phyloP scores from a whole-genome alignment of 495 filamentous ascomycete species.

The Usnea hakonensis region DNA sequence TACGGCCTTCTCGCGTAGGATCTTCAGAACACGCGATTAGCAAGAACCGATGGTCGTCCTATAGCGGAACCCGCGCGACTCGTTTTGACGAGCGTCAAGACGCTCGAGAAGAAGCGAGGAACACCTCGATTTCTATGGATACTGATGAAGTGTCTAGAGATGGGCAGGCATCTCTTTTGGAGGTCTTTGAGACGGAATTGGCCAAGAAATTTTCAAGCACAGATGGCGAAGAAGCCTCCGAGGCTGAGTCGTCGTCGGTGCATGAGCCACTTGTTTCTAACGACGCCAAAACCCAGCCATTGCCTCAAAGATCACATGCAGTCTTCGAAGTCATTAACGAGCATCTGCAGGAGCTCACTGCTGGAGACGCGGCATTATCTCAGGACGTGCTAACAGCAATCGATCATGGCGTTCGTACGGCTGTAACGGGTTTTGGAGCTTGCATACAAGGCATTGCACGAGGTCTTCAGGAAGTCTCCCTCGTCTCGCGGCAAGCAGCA shows the following conservation, averaged over 20 bases:
- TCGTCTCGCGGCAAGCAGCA: slow-evolving; percentile 32
- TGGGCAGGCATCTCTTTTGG: slow-evolving; percentile 32
- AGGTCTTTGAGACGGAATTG: slow-evolving; percentile 47
- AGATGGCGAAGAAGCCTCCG: not conserved
- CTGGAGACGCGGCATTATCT: slow-evolving; percentile 14
- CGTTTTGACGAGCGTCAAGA: slow-evolving; percentile 7
- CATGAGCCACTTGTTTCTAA: not conserved
- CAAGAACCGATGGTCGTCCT: slow-evolving; percentile 11
- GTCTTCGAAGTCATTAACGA: slow-evolving; percentile 4
- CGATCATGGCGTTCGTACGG: slow-evolving; percentile 4
- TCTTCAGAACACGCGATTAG: slow-evolving; percentile 7
- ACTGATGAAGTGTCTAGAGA: not conserved
- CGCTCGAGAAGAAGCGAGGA: slow-evolving; percentile 7
- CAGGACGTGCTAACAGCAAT: slow-evolving; percentile 13
- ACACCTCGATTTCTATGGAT: not conserved
- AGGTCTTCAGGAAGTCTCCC: slow-evolving; percentile 37
- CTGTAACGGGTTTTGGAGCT: slow-evolving; percentile 4
- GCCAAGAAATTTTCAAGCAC: slow-evolving; percentile 30
- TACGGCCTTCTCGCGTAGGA: slow-evolving; percentile 2
- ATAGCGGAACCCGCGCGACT: not conserved
- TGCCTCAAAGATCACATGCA: not conserved
- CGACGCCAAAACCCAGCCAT: not conserved
- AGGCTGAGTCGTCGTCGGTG: not conserved
- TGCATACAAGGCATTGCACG: slow-evolving; percentile 35
- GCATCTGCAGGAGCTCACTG: slow-evolving; percentile 23